phyloP scores from a whole-genome alignment of 805 yeast species.

The Candida quercuum region DNA sequence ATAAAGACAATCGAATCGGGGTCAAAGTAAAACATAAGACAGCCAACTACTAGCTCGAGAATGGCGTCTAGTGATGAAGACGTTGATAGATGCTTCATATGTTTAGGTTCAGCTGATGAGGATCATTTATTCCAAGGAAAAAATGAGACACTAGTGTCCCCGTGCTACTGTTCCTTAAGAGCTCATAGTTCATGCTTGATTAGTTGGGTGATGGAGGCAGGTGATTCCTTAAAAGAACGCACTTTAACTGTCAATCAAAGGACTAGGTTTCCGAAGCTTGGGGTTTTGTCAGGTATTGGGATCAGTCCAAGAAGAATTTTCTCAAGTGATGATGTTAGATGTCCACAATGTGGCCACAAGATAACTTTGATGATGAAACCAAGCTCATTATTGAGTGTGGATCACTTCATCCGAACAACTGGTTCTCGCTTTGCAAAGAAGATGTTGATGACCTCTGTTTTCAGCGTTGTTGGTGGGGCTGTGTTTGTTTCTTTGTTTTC shows the following conservation, averaged over 20 bases:
- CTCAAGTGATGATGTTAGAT: conserved; percentile 16
- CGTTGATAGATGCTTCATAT: conserved; percentile 2
- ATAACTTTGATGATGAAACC: conserved; percentile 19
- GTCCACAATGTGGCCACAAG: conserved; percentile 31
- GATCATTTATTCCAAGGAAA: conserved; percentile 12
- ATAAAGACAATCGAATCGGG: no score
- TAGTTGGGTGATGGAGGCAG: conserved; percentile 27
- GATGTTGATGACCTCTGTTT: conserved; percentile 5
- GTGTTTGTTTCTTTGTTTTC: conserved; percentile 8
- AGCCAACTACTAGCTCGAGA: no score
- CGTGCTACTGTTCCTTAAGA: conserved; percentile 29
- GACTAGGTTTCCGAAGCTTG: not conserved
- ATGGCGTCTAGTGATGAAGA: no score
- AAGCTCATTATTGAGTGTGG: conserved; percentile 2
- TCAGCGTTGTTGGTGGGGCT: conserved; percentile 18
- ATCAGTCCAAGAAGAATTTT: not conserved
- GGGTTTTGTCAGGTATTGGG: not conserved
- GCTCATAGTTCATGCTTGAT: conserved; percentile 30
- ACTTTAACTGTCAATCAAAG: not conserved
- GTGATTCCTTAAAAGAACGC: not conserved
- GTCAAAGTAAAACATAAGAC: no score
- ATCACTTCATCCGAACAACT: conserved; percentile 13
- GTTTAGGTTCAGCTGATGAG: not conserved
- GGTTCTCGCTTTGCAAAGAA: conserved; percentile 1
- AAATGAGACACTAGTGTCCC: conserved; percentile 28